phyloP scores from a whole-genome alignment of 345 rosid genomes.

The Lepidium sativum region DNA sequence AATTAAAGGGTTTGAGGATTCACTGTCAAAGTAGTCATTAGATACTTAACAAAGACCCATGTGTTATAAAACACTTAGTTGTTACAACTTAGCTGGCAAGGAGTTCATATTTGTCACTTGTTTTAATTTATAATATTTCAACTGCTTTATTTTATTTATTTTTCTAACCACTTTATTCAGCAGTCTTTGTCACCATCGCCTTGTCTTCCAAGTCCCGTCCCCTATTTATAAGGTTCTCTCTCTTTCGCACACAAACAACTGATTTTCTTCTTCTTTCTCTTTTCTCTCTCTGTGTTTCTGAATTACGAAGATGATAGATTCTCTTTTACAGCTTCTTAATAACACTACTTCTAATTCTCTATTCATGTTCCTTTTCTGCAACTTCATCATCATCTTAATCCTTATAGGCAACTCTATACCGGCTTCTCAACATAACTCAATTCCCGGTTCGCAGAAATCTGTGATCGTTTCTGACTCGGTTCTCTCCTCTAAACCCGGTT shows the following conservation, averaged over 20 bases:
- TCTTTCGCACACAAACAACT: constrained; percentile 2
- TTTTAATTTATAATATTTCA: not conserved
- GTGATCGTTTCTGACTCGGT: not conserved
- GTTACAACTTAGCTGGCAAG: constrained; percentile 22
- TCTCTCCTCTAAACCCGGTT: constrained; percentile 11
- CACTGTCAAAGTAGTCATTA: not conserved
- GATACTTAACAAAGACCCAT: not conserved
- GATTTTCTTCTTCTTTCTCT: not conserved
- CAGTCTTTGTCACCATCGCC: constrained; percentile 17
- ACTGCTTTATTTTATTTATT: not conserved
- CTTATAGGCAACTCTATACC: constrained; percentile 15
- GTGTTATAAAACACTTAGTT: no score
- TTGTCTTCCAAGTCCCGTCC: constrained; percentile 10
- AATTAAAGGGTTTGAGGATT: not conserved
- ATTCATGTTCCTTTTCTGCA: constrained; percentile 26
- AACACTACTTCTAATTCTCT: constrained; percentile 17
- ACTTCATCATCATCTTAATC: constrained; percentile 24
- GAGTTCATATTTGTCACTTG: constrained; percentile 2
- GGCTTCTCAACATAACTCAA: not conserved
- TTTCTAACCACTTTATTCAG: constrained; percentile 1
- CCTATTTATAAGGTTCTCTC: constrained; percentile 2
- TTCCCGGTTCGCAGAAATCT: not conserved
- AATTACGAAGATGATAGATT: constrained; percentile 16
- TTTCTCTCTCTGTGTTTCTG: not conserved
- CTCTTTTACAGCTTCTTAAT: constrained; percentile 9